These are phyloP conservation scores for Curvularia sp. DNA, from an alignment of 2,329 filamentous ascomycete species.

Conservation along the genomic window DNA sequence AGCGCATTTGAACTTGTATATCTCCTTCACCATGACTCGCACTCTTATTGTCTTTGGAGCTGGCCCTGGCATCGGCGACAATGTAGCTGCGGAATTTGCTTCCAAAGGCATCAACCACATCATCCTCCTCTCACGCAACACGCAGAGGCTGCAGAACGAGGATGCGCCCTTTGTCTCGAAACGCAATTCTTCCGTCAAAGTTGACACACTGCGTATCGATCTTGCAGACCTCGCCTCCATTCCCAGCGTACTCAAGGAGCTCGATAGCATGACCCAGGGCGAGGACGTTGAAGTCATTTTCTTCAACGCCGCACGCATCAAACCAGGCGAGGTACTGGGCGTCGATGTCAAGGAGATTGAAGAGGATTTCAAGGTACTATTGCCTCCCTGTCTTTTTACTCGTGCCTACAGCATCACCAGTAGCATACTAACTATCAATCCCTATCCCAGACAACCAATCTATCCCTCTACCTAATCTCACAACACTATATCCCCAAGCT, in stretches of 20 bases:
- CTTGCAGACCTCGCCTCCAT: conserved; percentile 53
- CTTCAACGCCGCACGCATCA: conserved; percentile 62
- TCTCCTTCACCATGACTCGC: conserved; percentile 22
- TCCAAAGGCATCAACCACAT: conserved; percentile 57
- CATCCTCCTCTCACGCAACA: conserved; percentile 58
- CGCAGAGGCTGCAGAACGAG: conserved; percentile 51
- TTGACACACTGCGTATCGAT: conserved; percentile 57
- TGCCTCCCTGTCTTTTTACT: neutral
- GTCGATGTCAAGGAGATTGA: conserved; percentile 56
- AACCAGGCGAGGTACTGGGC: conserved; percentile 53
- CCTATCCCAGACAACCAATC: conserved; percentile 53
- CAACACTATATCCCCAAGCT: conserved; percentile 57
- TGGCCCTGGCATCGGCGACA: conserved; percentile 59
- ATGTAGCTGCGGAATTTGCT: conserved; percentile 53
- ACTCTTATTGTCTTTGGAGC: conserved; percentile 56
- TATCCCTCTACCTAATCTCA: conserved; percentile 58
- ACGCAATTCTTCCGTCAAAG: conserved; percentile 37
- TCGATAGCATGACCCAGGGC: conserved; percentile 46
- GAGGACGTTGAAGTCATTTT: conserved; percentile 58
- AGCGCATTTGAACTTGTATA: neutral
- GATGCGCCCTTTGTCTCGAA: conserved; percentile 44
- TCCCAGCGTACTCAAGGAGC: conserved; percentile 50
- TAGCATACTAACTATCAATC: neutral
- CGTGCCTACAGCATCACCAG: neutral
- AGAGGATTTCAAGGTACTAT: conserved; percentile 58